A percentile compares a stretch with the other conserved stretches of the same genome.
Evolutionary conservation across 768 basidiomycete species (phyloP).

Genomic region (Leccinum fibrillosum): DNA sequence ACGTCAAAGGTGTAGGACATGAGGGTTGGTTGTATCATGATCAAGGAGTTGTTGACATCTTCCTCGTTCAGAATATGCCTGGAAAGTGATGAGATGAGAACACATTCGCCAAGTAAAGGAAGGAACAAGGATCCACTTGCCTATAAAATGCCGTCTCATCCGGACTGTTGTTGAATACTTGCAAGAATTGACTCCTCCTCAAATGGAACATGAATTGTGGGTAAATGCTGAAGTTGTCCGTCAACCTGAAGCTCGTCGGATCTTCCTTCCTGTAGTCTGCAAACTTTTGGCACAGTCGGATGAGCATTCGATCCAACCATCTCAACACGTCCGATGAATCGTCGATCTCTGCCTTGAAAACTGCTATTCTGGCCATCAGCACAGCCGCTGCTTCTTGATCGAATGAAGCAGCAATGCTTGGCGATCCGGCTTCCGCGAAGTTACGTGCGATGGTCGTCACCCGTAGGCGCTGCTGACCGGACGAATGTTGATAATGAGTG

Average conservation of each 20-base stretch:
- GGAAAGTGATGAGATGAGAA: constrained; percentile 2
- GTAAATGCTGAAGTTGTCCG: constrained; percentile 97
- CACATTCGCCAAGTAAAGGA: background rate
- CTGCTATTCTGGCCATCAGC: constrained; percentile 96
- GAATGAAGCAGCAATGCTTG: constrained; percentile 88
- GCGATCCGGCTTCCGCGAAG: constrained; percentile 97
- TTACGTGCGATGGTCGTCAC: constrained; percentile 98
- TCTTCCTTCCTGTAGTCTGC: constrained; percentile 99
- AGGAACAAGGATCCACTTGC: constrained; percentile 37
- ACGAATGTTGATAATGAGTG: constrained; percentile 97
- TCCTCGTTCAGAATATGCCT: constrained; percentile 95
- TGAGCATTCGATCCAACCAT: constrained; percentile 98
- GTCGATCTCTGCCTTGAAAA: constrained; percentile 99
- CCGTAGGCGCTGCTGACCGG: constrained; percentile 90
- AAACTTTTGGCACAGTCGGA: constrained; percentile 97
- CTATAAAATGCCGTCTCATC: constrained; percentile 99
- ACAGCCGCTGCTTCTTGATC: constrained; percentile 99
- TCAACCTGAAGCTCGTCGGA: constrained; percentile 86
- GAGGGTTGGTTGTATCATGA: constrained; percentile 99
- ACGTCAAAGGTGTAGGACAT: constrained; percentile 98
- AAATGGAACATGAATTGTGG: constrained; percentile 99
- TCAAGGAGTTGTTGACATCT: constrained; percentile 98
- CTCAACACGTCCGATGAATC: constrained; percentile 94
- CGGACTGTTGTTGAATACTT: constrained; percentile 99
- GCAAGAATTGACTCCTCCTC: constrained; percentile 94